Conservation (phyloP, 805 yeast genomes). For the Starmera dryadoides region DNA sequence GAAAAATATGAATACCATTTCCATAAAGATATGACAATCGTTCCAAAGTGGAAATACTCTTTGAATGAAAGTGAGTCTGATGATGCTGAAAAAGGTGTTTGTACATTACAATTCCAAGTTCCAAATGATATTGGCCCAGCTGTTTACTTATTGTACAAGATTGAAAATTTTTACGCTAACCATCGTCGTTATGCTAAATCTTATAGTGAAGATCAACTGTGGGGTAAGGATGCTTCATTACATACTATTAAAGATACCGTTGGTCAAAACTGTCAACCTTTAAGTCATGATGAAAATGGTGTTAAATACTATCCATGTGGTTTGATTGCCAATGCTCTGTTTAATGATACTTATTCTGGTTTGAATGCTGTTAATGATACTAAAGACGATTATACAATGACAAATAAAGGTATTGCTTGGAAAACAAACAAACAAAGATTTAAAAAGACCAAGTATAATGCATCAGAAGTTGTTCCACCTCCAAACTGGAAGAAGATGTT, state of each 20-base stretch:
- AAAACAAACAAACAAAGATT: conserved; percentile 55
- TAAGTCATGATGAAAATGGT: conserved; percentile 45
- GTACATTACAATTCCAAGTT: conserved; percentile 66
- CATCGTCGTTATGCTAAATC: conserved; percentile 91
- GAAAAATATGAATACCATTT: conserved; percentile 54
- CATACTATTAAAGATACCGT: conserved; percentile 40
- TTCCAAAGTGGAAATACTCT: conserved; percentile 64
- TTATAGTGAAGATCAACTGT: conserved; percentile 77
- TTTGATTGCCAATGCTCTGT: conserved; percentile 70
- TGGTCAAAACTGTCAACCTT: conserved; percentile 57
- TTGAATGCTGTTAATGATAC: conserved; percentile 31
- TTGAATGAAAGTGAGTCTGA: conserved; percentile 36
- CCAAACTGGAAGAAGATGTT: conserved; percentile 71
- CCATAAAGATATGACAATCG: conserved; percentile 28
- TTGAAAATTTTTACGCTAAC: conserved; percentile 88
- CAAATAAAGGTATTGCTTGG: conserved; percentile 64
- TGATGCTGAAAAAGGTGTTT: conserved; percentile 44
- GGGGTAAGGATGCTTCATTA: conserved; percentile 62
- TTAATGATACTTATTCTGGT: conserved; percentile 64
- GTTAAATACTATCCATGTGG: conserved; percentile 78
- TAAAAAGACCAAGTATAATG: conserved; percentile 54
- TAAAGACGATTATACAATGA: conserved; percentile 33
- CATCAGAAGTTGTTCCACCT: conserved; percentile 66
- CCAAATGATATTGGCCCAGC: conserved; percentile 72
- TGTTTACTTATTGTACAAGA: conserved; percentile 67